Evolutionary conservation across 2,329 filamentous ascomycete species (phyloP), one percentile per base, ranked within the genome.

Genomic region (Tolypocladium ophioglossoides): DNA sequence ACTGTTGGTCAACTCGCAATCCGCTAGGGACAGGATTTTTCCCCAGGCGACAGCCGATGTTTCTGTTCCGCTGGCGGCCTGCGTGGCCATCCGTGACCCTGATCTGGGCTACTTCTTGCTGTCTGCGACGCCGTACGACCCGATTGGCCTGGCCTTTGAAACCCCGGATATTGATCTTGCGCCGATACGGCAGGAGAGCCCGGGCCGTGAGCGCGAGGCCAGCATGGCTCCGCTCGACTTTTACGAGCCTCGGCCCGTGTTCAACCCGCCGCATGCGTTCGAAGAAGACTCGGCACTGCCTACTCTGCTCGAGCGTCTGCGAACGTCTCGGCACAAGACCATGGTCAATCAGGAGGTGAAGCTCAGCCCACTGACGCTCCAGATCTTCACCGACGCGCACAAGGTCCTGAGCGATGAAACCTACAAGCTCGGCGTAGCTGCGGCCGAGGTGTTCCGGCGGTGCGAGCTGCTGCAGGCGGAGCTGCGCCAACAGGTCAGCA

Each of bases 381-480:
- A 84, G 58, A 76, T 89, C 39, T 80, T 92, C 59, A 87, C 85
- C 32, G 83, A 88, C 56, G 83, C 83, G 0, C 88, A 92, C 66
- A 83, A 86, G 63, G 74, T 87, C 6, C 74, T 91, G 7, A 83
- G 83, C 57, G 78, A 79, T 11, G 86, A 91, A 67, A 89, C 86
- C 0, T 77, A 86, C 60, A 76, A 76, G 12, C 75, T 91, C 12
- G 86, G 86, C 18, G 72, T 80, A 46, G 87, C 85, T 1, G 87
- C 85, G 1, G 81, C 86, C 1, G 86, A 90, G 61, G 74, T 91
- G 7, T 91, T 91, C 70, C 76, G 84, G 30, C 78, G 84, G 53
- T 89, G 86, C 57, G 79, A 86, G 60, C 76, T 82, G 48, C 75
- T 91, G 30, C 83, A 86, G 61, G 73, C 76, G 20, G 86, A 91